A percentile compares a stretch with the other conserved stretches of the same genome.
These are phyloP conservation scores for Aspergillus sp. DNA, from an alignment of 2,329 filamentous ascomycete species.

Conservation along the genomic window DNA sequence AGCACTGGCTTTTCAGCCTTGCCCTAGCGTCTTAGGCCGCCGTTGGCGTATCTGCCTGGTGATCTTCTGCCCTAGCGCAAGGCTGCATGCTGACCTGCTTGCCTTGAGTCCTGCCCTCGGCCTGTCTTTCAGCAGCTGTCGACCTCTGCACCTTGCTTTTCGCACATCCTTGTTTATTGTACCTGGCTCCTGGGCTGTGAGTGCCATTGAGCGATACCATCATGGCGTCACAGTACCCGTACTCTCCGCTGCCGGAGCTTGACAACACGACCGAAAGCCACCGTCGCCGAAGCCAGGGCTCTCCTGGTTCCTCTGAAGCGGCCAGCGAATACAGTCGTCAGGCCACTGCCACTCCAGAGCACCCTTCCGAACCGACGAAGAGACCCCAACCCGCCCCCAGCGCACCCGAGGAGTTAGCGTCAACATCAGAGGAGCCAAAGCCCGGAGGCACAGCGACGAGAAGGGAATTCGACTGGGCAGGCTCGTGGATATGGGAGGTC, in stretches of 20 bases:
- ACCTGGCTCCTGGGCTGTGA: too few relatives aligned
- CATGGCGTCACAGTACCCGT: not conserved
- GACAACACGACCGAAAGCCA: not conserved
- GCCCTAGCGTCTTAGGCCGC: too few relatives aligned
- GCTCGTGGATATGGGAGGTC: conserved; percentile 11
- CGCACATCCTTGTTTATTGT: too few relatives aligned
- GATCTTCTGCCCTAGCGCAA: too few relatives aligned
- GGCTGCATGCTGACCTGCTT: too few relatives aligned
- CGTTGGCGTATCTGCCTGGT: too few relatives aligned
- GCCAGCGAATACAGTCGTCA: not conserved
- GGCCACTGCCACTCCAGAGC: not conserved
- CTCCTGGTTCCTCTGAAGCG: not conserved
- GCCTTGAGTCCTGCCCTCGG: too few relatives aligned
- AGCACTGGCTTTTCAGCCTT: too few relatives aligned
- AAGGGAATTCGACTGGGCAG: not conserved
- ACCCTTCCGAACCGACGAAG: not conserved
- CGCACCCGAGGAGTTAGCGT: not conserved
- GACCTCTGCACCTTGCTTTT: too few relatives aligned
- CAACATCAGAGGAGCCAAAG: not conserved
- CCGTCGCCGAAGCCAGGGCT: not conserved
- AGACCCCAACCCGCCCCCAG: not conserved
- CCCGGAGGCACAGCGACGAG: not conserved
- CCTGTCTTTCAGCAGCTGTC: too few relatives aligned
- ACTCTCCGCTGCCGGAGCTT: not conserved
- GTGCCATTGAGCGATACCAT: not conserved